Evolutionary conservation across 148 eudicot species (phyloP), one percentile per base, ranked within the genome.

Genomic region (Pharnaceum exiguum): DNA sequence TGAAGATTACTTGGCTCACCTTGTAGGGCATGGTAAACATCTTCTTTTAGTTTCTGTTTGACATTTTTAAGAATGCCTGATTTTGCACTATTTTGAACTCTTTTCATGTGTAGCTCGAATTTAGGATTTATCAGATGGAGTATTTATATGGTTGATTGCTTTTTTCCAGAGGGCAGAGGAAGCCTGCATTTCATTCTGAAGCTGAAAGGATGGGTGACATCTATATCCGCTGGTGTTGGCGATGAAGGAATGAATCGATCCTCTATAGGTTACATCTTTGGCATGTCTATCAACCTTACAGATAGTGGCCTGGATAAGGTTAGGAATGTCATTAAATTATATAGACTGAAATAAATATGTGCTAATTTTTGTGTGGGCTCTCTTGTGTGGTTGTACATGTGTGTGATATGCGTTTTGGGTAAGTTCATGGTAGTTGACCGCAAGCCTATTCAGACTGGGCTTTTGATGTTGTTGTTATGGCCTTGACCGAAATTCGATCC

Each of bases 141-240:
- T 29, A 29, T 52, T 24, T 23, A 35, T 43, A 7, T 46, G 22
- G 25, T 59, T 59, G 42, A 17, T 57, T 16, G 27, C 38, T 69
- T 60, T 60, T 57, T 69, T 65, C 59, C 84, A 93, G 98, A 93
- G 96, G 96, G 96, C 65, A 81, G 74, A 56, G 98, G 96, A 60
- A 93, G 98, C 74, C 72, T 93, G 79, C 90, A 59, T 74, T 83
- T 69, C 67, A 81, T 93, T 66, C 75, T 93, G 23, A 88, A 85
- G 79, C 85, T 75, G 60, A 83, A 75, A 75, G 98, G 98, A 59
- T 93, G 96, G 96, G 71, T 67, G 55, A 88, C 96, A 57, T 85
- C 98, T 33, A 83, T 88, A 74, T 81, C 95, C 55, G 98, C 98
- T 79, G 98, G 98, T 57, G 90, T 93, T 60, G 86, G 95, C 23